Evolutionary conservation across 495 filamentous ascomycete species (phyloP), one percentile per base, ranked within the genome.

Genomic region (Penicillium salamii): DNA sequence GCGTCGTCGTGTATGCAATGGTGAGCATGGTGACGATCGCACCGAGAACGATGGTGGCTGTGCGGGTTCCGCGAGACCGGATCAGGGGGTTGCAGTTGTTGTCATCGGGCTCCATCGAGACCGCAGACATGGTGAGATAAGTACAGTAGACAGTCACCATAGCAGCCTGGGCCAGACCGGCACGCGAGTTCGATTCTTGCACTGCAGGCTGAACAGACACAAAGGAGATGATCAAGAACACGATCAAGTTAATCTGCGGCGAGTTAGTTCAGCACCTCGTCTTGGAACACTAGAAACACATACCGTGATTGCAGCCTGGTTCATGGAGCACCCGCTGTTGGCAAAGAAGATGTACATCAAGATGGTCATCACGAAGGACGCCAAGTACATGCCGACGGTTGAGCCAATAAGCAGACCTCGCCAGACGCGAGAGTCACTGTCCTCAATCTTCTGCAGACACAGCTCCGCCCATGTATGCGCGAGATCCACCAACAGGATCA

Each of bases 71-170:
- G 29, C 87, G 84, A 15, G 92, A 91, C 33, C 90, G 87, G 42
- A 96, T 77, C 40, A 97, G 72, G 3, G 93, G 93, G 72, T 98
- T 98, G 81, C 93, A 98, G 42, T 88, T 79, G 48, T 84, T 82
- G 69, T 97, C 91, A 71, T 98, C 93, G 3, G 93, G 93, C 59
- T 98, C 92, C 93, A 98, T 97, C 47, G 88, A 92, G 2, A 98
- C 95, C 44, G 93, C 95, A 3, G 91, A 96, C 85, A 98, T 89
- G 58, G 93, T 98, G 37, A 98, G 82, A 64, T 98, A 98, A 38
- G 93, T 96, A 80, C 93, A 97, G 76, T 98, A 98, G 47, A 95
- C 80, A 1, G 92, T 89, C 26, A 98, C 93, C 86, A 97, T 97
- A 52, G 93, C 93, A 42, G 91, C 89, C 67, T 98, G 95, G 9